phyloP scores from a whole-genome alignment of 75 land plant genomes.

The Cupressus sempervirens region DNA sequence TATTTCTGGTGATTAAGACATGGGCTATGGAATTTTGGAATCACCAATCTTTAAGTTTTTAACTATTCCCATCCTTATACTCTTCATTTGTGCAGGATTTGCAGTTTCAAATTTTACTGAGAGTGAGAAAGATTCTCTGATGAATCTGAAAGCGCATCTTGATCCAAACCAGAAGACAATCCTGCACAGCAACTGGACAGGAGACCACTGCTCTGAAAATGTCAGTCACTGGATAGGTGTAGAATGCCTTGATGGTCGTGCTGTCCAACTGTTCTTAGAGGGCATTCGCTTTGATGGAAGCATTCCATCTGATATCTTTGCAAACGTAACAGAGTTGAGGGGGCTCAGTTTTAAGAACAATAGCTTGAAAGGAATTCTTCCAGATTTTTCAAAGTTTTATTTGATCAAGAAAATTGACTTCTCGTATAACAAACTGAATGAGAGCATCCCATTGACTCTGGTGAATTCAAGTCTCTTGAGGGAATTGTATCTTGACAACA shows the following conservation, averaged over 20 bases:
- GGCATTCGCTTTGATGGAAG: slow-evolving; percentile 35
- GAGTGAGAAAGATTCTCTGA: neutral
- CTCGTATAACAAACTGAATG: slow-evolving; percentile 44
- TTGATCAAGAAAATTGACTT: slow-evolving; percentile 26
- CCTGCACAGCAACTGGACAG: slow-evolving; percentile 21
- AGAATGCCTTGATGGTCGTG: slow-evolving; percentile 14
- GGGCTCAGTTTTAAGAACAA: slow-evolving; percentile 43
- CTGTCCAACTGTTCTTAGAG: slow-evolving; percentile 32
- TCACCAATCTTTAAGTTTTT: neutral
- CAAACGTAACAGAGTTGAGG: slow-evolving; percentile 17
- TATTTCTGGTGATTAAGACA: too few species aligned
- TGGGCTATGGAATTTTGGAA: neutral
- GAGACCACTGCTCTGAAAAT: slow-evolving; percentile 9
- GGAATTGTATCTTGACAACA: slow-evolving; percentile 35
- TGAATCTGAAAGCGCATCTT: neutral
- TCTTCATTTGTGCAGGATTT: neutral
- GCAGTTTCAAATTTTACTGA: neutral
- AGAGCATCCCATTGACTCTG: slow-evolving; percentile 41
- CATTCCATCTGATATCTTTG: slow-evolving; percentile 33
- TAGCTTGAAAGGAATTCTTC: slow-evolving; percentile 36
- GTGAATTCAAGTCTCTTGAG: slow-evolving; percentile 12
- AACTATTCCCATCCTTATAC: neutral
- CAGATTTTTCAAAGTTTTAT: slow-evolving; percentile 21
- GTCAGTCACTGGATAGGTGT: slow-evolving; percentile 19
- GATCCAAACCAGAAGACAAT: slow-evolving; percentile 10